Percentiles rank a stretch among this genome's conserved stretches.
phyloP scores from a whole-genome alignment of 75 land plant species.

The Larix kaempferi region DNA sequence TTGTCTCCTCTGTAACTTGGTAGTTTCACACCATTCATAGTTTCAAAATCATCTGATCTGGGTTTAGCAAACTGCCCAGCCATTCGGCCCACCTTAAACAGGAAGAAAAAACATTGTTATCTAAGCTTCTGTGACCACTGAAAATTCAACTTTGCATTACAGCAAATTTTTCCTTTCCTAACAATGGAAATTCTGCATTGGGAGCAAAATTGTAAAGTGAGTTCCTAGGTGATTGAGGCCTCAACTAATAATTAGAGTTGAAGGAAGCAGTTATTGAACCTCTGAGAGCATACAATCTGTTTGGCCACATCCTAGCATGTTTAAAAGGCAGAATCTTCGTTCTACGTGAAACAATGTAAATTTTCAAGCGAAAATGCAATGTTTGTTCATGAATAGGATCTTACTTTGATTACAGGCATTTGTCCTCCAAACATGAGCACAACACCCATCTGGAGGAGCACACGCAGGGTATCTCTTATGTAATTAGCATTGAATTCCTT shows the following conservation, averaged over 20 bases:
- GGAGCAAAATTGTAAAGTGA: not conserved
- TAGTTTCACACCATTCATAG: not conserved
- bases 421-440: constrained; percentile 64
- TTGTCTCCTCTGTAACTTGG: constrained; percentile 19
- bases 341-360: too few relatives aligned
- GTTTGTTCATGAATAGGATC: not conserved
- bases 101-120: not conserved
- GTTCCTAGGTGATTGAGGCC: not conserved
- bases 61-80: constrained; percentile 24
- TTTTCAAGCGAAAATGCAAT: too few relatives aligned
- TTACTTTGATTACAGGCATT: constrained; percentile 53
- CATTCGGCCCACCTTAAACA: constrained; percentile 13
- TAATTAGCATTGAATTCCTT: constrained; percentile 53
- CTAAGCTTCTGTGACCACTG: too few relatives aligned
- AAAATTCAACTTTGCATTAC: too few relatives aligned
- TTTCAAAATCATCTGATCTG: constrained; percentile 5
- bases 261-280: not conserved
- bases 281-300: too few relatives aligned
- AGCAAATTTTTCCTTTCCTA: too few relatives aligned
- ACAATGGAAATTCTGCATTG: too few relatives aligned
- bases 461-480: constrained; percentile 47
- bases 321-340: too few relatives aligned
- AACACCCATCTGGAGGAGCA: constrained; percentile 56
- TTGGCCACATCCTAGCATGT: too few relatives aligned
- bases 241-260: not conserved